A percentile compares a stretch with the other conserved stretches of the same genome.
Conservation (phyloP, 169 alveolate genomes). For the Plasmodium ovale region DNA sequence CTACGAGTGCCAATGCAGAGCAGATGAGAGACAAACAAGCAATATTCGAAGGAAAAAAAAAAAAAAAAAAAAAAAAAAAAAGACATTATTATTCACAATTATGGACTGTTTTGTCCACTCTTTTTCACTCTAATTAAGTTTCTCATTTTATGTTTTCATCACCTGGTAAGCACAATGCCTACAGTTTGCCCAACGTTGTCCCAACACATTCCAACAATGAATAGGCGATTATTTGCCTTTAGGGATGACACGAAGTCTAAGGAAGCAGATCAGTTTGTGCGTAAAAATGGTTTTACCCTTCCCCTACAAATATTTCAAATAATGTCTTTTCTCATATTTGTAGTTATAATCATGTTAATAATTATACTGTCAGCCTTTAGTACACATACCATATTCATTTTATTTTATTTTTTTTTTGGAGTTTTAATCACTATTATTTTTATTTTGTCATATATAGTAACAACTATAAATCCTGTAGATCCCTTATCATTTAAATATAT, state of each 20-base stretch:
- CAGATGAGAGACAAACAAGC: no score
- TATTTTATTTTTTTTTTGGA: conserved; percentile 56
- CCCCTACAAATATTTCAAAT: conserved; percentile 84
- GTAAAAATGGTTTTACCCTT: conserved; percentile 81
- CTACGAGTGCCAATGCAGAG: no score
- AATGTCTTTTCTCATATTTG: conserved; percentile 71
- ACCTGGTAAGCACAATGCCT: no score
- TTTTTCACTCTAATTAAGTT: no score
- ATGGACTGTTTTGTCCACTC: no score
- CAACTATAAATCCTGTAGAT: conserved; percentile 84
- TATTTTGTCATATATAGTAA: conserved; percentile 77
- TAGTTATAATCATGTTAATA: conserved; percentile 58
- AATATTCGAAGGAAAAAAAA: no score
- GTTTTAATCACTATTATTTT: conserved; percentile 33
- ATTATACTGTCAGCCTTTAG: conserved; percentile 65
- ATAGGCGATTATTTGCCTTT: conserved; percentile 45
- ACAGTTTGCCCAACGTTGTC: not conserved
- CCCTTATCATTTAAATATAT: conserved; percentile 79
- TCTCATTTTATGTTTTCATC: no score
- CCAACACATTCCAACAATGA: conserved; percentile 13
- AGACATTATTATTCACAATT: no score
- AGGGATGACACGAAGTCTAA: conserved; percentile 71
- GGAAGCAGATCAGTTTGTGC: conserved; percentile 76
- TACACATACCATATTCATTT: conserved; percentile 27
- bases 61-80: no score